Evolutionary conservation across 371 early-diverging fungal species (phyloP), one percentile per base, ranked within the genome.

Genomic region (Lichtheimia ramosa): DNA sequence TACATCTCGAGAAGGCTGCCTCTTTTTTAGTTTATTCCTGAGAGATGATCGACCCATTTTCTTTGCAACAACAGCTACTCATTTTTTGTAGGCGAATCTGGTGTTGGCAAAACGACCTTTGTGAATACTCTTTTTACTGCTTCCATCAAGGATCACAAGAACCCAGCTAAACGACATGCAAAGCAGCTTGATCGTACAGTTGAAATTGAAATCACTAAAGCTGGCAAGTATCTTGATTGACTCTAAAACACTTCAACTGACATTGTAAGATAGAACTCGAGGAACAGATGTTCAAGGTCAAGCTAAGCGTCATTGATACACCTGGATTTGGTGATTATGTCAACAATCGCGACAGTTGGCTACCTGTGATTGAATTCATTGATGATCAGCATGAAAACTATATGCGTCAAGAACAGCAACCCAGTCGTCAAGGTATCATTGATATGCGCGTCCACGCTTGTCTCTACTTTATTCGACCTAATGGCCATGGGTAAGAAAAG

Each of bases 281-380:
- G 75, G 98, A 98, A 78, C 96, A 96, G 77, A 92, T 90, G 75
- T 97, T 98, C 83, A 89, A 88, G 52, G 95, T 96, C 59, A 92
- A 94, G 60, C 79, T 98, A 66, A 93, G 89, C 43, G 91, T 96
- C 39, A 88, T 95, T 65, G 95, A 95, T 71, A 93, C 94, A 16
- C 93, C 93, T 54, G 95, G 95, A 14, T 93, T 95, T 74, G 95
- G 95, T 50, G 95, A 95, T 73, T 95, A 91, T 71, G 83, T 87
- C 58, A 82, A 87, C 77, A 83, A 91, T 69, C 67, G 79, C 59
- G 81, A 88, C 63, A 86, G 87, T 66, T 89, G 89, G 89, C 77
- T 84, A 27, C 87, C 91, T 55, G 79, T 89, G 61, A 74, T 91
- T 59, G 84, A 89, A 51, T 87, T 96, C 71, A 86, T 99, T 60